Evolutionary conservation across 257 asterid species (phyloP), one percentile per base, ranked within the genome.

Genomic region (Salvia rosmarinus): DNA sequence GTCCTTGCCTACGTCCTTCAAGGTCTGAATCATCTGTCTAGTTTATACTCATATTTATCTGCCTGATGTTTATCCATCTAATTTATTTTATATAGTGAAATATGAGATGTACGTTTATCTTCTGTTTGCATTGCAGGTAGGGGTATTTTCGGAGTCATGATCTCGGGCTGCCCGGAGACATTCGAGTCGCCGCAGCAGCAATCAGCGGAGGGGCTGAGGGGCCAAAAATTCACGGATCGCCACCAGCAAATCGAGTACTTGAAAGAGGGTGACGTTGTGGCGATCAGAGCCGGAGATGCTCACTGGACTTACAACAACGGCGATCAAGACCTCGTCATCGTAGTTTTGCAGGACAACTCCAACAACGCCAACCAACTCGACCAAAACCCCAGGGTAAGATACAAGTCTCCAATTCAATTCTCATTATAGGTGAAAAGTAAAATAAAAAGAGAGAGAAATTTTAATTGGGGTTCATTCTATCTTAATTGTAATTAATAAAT

Each of bases 81-180:
- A 25, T 25, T 25, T 25, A 25, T 25, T 25, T n/a, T n/a, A n/a
- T n/a, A 25, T 25, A 25, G 30, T 25, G 30, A 16, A 47, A 6
- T 14, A 13, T n/a, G 4, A 3, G 4, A 4, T 11, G 20, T 49
- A 49, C 9, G 7, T 34, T 35, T 63, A 4, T 16, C 9, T 50
- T 9, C 9, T 50, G 9, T 20, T 6, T 62, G 28, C 40, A 30
- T 39, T 43, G 54, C 77, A 89, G 96, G 95, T 6, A 52, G 64
- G 80, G 96, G 89, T 2, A 56, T 79, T 16, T 40, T 68, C 2
- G 94, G 92, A 39, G 42, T 75, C 0, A 0, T 79, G 83, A 4
- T 80, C 3, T 83, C 95, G 34, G 95, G 96, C 10, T 88, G 96
- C 72, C 89, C 96, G 0, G 93, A 88, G 58, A 88, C 97, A 0